phyloP scores from a whole-genome alignment of 2,329 filamentous ascomycete genomes.

The Plenodomus biglobosus region DNA sequence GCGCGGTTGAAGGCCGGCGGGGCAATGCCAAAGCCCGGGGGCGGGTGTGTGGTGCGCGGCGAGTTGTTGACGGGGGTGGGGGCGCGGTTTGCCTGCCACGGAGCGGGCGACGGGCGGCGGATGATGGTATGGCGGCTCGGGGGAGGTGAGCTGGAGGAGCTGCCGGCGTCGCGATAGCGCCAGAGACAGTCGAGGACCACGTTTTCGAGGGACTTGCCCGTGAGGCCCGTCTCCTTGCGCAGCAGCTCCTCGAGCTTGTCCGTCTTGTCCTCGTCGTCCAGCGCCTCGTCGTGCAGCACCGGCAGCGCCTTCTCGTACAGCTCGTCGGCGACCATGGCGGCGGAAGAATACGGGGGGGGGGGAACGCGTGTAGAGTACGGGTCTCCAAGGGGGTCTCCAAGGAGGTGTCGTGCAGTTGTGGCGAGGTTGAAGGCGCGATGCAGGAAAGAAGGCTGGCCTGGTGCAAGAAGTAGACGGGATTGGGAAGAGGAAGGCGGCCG shows the following conservation, averaged over 20 bases:
- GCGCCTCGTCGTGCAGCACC: constrained; percentile 75
- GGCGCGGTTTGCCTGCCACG: constrained; percentile 77
- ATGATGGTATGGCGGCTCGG: constrained; percentile 87
- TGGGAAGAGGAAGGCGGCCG: constrained; percentile 22
- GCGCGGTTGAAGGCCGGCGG: constrained; percentile 75
- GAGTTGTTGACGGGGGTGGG: constrained; percentile 81
- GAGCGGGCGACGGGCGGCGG: constrained; percentile 86
- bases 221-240: constrained; percentile 73
- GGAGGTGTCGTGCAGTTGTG: constrained; percentile 6
- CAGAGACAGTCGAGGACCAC: constrained; percentile 87
- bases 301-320: constrained; percentile 90
- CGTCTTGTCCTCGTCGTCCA: constrained; percentile 94
- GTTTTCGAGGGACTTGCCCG: constrained; percentile 80
- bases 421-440: constrained; percentile 4
- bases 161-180: constrained; percentile 69
- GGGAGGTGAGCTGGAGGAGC: constrained; percentile 72
- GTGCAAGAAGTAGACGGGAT: constrained; percentile 24
- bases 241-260: constrained; percentile 87
- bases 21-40: constrained; percentile 72
- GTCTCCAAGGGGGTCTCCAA: too few species aligned
- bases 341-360: constrained; percentile 3
- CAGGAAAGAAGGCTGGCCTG: constrained; percentile 17
- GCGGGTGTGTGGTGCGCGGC: constrained; percentile 76
- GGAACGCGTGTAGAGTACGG: not conserved
- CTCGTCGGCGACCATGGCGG: constrained; percentile 84